phyloP scores from a whole-genome alignment of 2,329 filamentous ascomycete genomes.

The Ceratocystis ficicola region DNA sequence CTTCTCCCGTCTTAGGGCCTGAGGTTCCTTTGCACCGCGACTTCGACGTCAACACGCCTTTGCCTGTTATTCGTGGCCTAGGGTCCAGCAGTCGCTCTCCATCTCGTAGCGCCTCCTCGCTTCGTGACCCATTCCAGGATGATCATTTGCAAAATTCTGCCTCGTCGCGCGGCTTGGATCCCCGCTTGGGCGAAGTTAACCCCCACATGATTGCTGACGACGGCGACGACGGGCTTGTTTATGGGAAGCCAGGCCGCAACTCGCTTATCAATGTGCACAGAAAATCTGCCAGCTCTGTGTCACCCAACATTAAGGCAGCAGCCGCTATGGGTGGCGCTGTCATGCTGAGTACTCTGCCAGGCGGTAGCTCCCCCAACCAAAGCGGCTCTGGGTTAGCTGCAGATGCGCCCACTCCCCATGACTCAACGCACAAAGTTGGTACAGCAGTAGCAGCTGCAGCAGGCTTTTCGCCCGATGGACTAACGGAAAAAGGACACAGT shows the following conservation, averaged over 20 bases:
- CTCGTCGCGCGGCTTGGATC: slow-evolving; percentile 32
- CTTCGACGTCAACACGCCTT: slow-evolving; percentile 15
- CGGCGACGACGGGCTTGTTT: slow-evolving; percentile 69
- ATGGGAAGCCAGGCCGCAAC: slow-evolving; percentile 35
- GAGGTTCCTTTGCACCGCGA: slow-evolving; percentile 19
- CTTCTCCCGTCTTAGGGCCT: slow-evolving; percentile 15
- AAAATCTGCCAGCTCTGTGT: slow-evolving; percentile 29
- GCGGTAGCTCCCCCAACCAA: slow-evolving; percentile 15
- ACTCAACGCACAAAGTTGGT: background rate
- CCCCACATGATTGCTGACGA: slow-evolving; percentile 76
- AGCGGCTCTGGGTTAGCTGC: slow-evolving; percentile 9
- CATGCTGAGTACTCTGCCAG: slow-evolving; percentile 21
- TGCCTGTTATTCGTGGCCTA: slow-evolving; percentile 1
- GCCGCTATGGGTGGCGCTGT: slow-evolving; percentile 33
- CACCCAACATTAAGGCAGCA: slow-evolving; percentile 35
- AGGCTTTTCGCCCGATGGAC: slow-evolving; percentile 9
- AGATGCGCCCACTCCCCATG: background rate
- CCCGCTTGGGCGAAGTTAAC: slow-evolving; percentile 50
- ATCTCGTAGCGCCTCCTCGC: slow-evolving; percentile 15
- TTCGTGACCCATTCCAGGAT: slow-evolving; percentile 21
- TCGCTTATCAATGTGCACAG: slow-evolving; percentile 44
- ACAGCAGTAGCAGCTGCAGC: slow-evolving; percentile 10
- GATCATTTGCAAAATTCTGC: slow-evolving; percentile 19
- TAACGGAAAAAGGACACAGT: slow-evolving; percentile 36
- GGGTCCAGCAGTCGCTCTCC: slow-evolving; percentile 6